These are phyloP conservation scores for Arabidopsis hybrid DNA, from an alignment of 441 rosid genomes.

Conservation along the genomic window DNA sequence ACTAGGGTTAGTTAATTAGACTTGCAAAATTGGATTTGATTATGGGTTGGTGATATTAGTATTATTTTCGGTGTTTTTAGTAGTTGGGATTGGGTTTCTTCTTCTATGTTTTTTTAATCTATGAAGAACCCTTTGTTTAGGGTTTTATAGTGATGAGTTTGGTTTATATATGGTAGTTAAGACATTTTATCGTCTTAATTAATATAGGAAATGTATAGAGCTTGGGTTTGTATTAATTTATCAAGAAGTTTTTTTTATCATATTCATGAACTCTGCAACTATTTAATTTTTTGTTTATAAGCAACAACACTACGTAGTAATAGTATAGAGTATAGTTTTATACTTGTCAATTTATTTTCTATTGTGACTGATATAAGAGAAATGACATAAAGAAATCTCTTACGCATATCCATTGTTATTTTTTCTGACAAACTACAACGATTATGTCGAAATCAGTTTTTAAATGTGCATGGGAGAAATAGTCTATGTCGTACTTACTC, in stretches of 20 bases:
- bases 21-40: constrained; percentile 22
- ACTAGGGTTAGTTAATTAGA: constrained; percentile 40
- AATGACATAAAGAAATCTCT: not conserved
- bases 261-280: not conserved
- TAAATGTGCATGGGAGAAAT: constrained; percentile 10
- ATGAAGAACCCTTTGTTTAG: constrained; percentile 42
- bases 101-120: constrained; percentile 41
- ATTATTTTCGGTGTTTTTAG: not conserved
- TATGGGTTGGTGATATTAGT: constrained; percentile 33
- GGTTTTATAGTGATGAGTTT: constrained; percentile 37
- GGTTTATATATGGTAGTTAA: constrained; percentile 29
- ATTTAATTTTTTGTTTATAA: not conserved
- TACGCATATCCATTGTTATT: not conserved
- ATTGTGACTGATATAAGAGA: too few species aligned
- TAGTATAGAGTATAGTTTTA: too few species aligned
- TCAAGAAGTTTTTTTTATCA: constrained; percentile 12
- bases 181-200: constrained; percentile 37
- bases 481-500: too few species aligned
- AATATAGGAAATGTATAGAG: constrained; percentile 43
- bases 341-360: not conserved
- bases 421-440: constrained; percentile 3
- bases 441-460: not conserved
- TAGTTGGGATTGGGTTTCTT: constrained; percentile 43
- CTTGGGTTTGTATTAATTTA: constrained; percentile 31
- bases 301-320: too few species aligned